A percentile compares a stretch with the other conserved stretches of the same genome.
Conservation (phyloP, 2,329 filamentous ascomycete species). For the Thelonectria rubi region DNA sequence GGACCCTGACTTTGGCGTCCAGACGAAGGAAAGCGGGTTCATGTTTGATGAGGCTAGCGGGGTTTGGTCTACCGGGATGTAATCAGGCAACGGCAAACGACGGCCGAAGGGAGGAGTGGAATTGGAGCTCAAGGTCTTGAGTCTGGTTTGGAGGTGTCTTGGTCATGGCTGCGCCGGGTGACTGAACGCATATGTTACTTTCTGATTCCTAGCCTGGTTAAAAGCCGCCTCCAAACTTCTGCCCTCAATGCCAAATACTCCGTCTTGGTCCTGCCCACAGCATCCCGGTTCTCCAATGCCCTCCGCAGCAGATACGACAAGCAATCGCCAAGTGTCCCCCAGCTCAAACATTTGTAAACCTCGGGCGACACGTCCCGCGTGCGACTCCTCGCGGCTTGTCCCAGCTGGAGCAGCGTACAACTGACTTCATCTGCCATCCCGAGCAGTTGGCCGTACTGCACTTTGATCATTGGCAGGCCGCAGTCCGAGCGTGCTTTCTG, state of each 20-base stretch:
- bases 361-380: neutral
- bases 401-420: slow-evolving; percentile 9
- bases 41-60: too few relatives aligned
- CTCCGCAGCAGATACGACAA: slow-evolving; percentile 7
- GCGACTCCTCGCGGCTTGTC: neutral
- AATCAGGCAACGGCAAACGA: too few relatives aligned
- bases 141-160: too few relatives aligned
- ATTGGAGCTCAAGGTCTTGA: too few relatives aligned
- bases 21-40: too few relatives aligned
- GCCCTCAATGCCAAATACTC: slow-evolving; percentile 12
- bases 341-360: slow-evolving; percentile 14
- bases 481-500: slow-evolving; percentile 1
- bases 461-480: neutral
- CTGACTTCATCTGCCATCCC: slow-evolving; percentile 20
- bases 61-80: too few relatives aligned
- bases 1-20: too few relatives aligned
- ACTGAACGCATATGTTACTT: too few relatives aligned
- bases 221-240: slow-evolving; percentile 11
- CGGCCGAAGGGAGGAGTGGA: too few relatives aligned
- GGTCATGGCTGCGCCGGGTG: too few relatives aligned
- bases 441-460: slow-evolving; percentile 14
- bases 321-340: slow-evolving; percentile 8
- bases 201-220: neutral
- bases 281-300: slow-evolving; percentile 11
- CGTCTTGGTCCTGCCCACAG: slow-evolving; percentile 10